Evolutionary conservation across 2,329 filamentous ascomycete species (phyloP), one percentile per base, ranked within the genome.

Genomic region (Cladosporium sp.): DNA sequence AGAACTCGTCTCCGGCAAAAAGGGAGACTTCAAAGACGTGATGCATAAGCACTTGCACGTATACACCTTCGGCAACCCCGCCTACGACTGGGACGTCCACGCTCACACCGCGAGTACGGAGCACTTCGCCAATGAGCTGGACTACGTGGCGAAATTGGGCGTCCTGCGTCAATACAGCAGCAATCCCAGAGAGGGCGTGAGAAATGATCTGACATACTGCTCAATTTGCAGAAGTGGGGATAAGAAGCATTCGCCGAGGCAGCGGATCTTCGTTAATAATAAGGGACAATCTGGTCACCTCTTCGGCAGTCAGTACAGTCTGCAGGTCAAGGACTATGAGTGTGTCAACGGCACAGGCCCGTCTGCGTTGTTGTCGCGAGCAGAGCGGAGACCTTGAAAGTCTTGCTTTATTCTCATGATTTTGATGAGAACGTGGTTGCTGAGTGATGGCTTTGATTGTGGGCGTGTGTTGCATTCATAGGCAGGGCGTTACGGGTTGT

Each of bases 51-150:
- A 24, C 36, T 11, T 64, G 8, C 61, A 26, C 34, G 36, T 64
- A 3, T 57, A 21, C 28, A 64, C 61, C 18, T 64, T 64, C 51
- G 61, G 61, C 51, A 64, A 64, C 51, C 61, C 61, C 4, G 61
- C 61, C 10, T 64, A 57, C 51, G 61, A 64, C 61, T 64, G 61
- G 61, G 36, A 64, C 36, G 34, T 55, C 12, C 61, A 64, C 26
- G 61, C 61, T 4, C 57, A 44, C 61, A 30, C 61, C 18, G 61
- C 61, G 1, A 57, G 21, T n/a, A 64, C 61, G n/a, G 61, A 64
- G 28, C 61, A 64, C 36, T 64, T 64, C 38, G 61, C 61, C 34
- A 64, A 64, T 28, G 61, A 55, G 61, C 51, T 57, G n/a, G 61
- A 64, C 10, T 64, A 55, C 51, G 61, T 64, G 15, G 61, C 61